phyloP scores from a whole-genome alignment of 495 filamentous ascomycete genomes.

The Hypoxylon intermedium region DNA sequence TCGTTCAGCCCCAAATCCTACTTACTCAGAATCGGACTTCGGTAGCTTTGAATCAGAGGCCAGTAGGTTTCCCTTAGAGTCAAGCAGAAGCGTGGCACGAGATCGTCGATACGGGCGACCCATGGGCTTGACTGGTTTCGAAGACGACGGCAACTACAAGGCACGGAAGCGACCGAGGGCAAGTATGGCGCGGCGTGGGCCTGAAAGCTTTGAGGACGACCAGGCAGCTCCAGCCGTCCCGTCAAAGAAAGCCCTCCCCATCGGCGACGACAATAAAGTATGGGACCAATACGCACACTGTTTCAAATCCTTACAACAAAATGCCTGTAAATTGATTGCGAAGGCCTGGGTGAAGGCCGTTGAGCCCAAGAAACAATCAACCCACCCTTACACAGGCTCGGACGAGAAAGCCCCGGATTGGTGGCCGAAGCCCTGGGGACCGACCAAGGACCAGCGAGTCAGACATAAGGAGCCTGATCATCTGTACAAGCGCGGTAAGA shows the following conservation, averaged over 20 bases:
- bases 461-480: slow-evolving; percentile 89
- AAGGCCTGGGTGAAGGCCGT: slow-evolving; percentile 85
- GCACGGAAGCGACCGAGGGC: slow-evolving; percentile 48
- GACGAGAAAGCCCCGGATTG: slow-evolving; percentile 73
- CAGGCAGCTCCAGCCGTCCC: slow-evolving; percentile 26
- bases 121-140: slow-evolving; percentile 23
- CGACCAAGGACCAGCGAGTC: slow-evolving; percentile 45
- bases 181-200: slow-evolving; percentile 34
- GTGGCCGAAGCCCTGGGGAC: slow-evolving; percentile 74
- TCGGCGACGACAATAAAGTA: slow-evolving; percentile 64
- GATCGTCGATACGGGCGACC: slow-evolving; percentile 19
- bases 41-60: slow-evolving; percentile 22
- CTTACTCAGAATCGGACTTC: slow-evolving; percentile 33
- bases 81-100: slow-evolving; percentile 18
- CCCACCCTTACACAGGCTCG: slow-evolving; percentile 78
- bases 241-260: slow-evolving; percentile 52
- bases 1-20: slow-evolving; percentile 17
- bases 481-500: slow-evolving; percentile 73
- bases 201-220: slow-evolving; percentile 38
- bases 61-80: slow-evolving; percentile 11
- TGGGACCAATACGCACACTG: slow-evolving; percentile 68
- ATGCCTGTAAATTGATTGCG: slow-evolving; percentile 72
- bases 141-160: slow-evolving; percentile 39
- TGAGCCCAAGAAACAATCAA: slow-evolving; percentile 85
- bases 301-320: slow-evolving; percentile 74